These are phyloP conservation scores for Saxophila tyrrhenica DNA, from an alignment of 495 filamentous ascomycete genomes.

Conservation along the genomic window DNA sequence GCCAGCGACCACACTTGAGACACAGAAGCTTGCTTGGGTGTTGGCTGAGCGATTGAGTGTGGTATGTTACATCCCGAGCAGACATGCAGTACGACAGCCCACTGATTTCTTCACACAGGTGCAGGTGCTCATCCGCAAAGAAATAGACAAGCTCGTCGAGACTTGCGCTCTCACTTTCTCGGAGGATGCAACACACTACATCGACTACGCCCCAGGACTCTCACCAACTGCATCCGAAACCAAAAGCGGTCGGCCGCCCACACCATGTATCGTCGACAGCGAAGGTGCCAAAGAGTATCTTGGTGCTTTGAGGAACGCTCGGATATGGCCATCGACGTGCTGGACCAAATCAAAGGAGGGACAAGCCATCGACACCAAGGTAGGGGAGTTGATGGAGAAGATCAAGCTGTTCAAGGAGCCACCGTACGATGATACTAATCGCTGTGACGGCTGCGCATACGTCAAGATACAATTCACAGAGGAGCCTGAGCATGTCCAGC, in stretches of 20 bases:
- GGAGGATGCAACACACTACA: conserved; percentile 6
- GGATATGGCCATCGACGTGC: conserved; percentile 11
- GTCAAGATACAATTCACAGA: conserved; percentile 3
- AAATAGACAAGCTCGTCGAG: conserved; percentile 10
- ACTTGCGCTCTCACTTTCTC: conserved; percentile 12
- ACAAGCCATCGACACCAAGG: background rate
- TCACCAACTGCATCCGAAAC: background rate
- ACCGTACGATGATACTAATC: conserved; percentile 14
- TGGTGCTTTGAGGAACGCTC: conserved; percentile 8
- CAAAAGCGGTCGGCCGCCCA: background rate
- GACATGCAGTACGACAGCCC: background rate
- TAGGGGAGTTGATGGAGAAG: conserved; percentile 5
- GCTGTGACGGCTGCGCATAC: conserved; percentile 16
- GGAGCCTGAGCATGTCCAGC: conserved; percentile 1
- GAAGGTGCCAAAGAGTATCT: conserved; percentile 8
- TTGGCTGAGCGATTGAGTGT: background rate
- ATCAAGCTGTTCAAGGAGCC: conserved; percentile 10
- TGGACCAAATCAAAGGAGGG: background rate
- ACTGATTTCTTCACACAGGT: background rate
- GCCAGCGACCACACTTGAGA: background rate
- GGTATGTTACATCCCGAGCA: conserved; percentile 3
- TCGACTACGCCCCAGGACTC: conserved; percentile 14
- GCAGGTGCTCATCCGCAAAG: background rate
- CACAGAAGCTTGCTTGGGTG: background rate
- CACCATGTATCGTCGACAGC: conserved; percentile 9